Base-by-base conservation (phyloP, 345 rosid species). In the Eucalyptus polyanthemos region DNA sequence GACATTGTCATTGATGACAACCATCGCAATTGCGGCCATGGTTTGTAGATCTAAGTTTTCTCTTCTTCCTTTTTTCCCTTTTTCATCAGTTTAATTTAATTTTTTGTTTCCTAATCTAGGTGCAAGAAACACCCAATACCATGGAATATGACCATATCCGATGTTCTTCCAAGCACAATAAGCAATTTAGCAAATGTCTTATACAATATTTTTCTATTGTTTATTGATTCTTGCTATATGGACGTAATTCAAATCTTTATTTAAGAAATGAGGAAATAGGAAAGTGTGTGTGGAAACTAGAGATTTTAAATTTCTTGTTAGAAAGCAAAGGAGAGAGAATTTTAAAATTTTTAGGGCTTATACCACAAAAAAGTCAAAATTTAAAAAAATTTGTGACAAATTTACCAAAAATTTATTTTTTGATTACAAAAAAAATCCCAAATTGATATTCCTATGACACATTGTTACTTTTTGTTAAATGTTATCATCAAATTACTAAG, bases 371-470 rank as follows among this genome's bases (percentile, higher is more conserved):
- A 53, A 53, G 1, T 53, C 58, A 0, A 53, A 19, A 53, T 19
- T 53, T 7, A 0, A 3, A 53, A 50, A 53, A 53, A 21, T 53
- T 0, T 0, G 1, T 21, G 5, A 53, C 0, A 21, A 8, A 53
- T 53, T 2, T 21, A 53, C 2, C 5, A 53, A 53, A 53, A 53
- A 21, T 8, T 19, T 0, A 53, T 19, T 53, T 53, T 7, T 53
- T 8, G 0, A 8, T 21, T 21, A 53, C 25, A 8, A 53, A 53
- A 53, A 53, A 53, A 53, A 21, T 53, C 58, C 8, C 25, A 53
- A 21, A 8, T 0, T 8, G 2, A 53, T 53, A 53, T 21, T 8
- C 11, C 11, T 21, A 19, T 53, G 24, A 53, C 0, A 53, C 8
- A 21, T 53, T 53, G 11, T 53, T 53, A 53, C 58, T 19, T 19